Percentiles rank a stretch among this genome's conserved stretches.
These are phyloP conservation scores for Bacterosira constricta DNA, from an alignment of 108 stramenopile genomes.

Conservation along the genomic window DNA sequence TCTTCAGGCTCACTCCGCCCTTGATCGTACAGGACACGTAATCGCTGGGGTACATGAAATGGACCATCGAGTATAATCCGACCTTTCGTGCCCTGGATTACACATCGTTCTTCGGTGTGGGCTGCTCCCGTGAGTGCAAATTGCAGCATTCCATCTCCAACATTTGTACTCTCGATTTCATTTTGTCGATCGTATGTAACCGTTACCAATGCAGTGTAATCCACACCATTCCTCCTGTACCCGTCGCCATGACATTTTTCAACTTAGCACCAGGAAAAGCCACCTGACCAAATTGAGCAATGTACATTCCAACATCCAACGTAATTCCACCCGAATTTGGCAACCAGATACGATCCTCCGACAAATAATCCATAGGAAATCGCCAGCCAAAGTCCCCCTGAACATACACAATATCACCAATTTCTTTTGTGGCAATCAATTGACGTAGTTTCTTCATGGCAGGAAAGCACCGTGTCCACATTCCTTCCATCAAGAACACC, in stretches of 20 bases:
- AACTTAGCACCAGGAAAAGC: slow-evolving; percentile 31
- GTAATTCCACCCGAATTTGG: slow-evolving; percentile 49
- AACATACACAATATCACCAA: slow-evolving; percentile 51
- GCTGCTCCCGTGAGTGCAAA: slow-evolving; percentile 52
- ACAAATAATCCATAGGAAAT: slow-evolving; percentile 3
- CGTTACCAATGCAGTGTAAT: slow-evolving; percentile 37
- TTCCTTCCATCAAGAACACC: slow-evolving; percentile 57
- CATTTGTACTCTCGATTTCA: not conserved
- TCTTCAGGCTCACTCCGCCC: slow-evolving; percentile 51
- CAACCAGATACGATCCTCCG: slow-evolving; percentile 51
- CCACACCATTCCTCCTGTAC: slow-evolving; percentile 52
- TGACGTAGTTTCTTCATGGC: slow-evolving; percentile 54
- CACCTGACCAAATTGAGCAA: slow-evolving; percentile 50
- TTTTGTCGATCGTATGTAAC: slow-evolving; percentile 27
- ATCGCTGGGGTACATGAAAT: slow-evolving; percentile 59
- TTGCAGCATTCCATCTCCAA: slow-evolving; percentile 49
- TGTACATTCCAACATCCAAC: slow-evolving; percentile 60
- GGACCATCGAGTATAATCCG: slow-evolving; percentile 63
- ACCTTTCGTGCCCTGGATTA: slow-evolving; percentile 56
- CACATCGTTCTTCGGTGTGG: slow-evolving; percentile 54
- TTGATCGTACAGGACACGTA: slow-evolving; percentile 41
- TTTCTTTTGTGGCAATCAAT: slow-evolving; percentile 39
- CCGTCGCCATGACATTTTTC: slow-evolving; percentile 44
- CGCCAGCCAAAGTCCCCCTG: slow-evolving; percentile 60
- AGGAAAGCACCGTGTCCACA: slow-evolving; percentile 66